Evolutionary conservation across 2,329 filamentous ascomycete genomes (phyloP).

Genomic region (Claviceps paspali): DNA sequence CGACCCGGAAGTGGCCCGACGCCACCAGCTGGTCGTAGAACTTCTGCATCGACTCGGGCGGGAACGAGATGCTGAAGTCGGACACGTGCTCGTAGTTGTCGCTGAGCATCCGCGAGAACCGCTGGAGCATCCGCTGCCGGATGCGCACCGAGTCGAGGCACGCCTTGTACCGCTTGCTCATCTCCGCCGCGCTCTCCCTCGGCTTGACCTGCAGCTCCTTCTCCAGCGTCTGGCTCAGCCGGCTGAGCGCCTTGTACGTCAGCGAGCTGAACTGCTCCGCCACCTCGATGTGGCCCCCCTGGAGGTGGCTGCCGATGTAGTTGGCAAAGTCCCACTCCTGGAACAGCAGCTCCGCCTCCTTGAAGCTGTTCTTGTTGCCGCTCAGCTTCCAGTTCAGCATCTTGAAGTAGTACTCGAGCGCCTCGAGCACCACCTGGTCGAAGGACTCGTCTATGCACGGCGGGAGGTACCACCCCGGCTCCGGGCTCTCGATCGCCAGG

Average conservation of each 20-base stretch:
- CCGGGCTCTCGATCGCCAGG: constrained; percentile 64
- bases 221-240: constrained; percentile 83
- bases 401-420: constrained; percentile 95
- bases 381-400: constrained; percentile 97
- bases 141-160: constrained; percentile 92
- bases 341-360: constrained; percentile 91
- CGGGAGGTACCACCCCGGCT: constrained; percentile 88
- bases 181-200: constrained; percentile 70
- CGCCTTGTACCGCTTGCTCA: constrained; percentile 95
- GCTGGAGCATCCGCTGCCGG: constrained; percentile 87
- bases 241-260: constrained; percentile 80
- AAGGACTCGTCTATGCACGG: constrained; percentile 96
- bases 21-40: constrained; percentile 69
- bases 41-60: constrained; percentile 51
- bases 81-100: constrained; percentile 94
- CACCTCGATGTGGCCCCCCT: constrained; percentile 88
- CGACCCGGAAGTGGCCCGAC: constrained; percentile 77
- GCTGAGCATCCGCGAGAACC: constrained; percentile 79
- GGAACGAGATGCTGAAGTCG: constrained; percentile 75
- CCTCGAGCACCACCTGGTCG: constrained; percentile 79
- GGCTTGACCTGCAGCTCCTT: constrained; percentile 73
- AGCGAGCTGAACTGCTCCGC: constrained; percentile 93
- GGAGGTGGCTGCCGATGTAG: constrained; percentile 77
- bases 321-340: constrained; percentile 98
- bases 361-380: constrained; percentile 98